Evolutionary conservation across 2,329 filamentous ascomycete genomes (phyloP), one percentile per base, ranked within the genome.

Genomic region (Cadophora malorum): DNA sequence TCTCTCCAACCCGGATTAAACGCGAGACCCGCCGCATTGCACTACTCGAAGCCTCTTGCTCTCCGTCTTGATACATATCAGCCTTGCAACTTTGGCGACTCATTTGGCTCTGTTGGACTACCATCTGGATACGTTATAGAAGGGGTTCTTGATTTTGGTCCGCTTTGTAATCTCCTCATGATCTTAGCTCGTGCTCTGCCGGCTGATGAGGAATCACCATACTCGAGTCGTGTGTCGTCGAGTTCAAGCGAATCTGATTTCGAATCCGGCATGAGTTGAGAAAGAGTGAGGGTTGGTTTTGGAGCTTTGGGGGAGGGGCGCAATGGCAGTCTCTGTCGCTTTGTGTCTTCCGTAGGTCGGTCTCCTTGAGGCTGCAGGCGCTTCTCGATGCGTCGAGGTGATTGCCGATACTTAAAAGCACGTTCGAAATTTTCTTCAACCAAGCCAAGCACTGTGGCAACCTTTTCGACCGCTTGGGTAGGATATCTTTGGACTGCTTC

Each of bases 401-500:
- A 7, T 53, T 53, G 25, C 31, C 31, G 14, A 53, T 53, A 53
- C 5, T 31, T 53, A 3, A 53, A 25, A 53, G 50, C 50, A 19
- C 50, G 50, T 53, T 31, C 25, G 25, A 53, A 53, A 25, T 53
- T 53, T 53, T 53, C 50, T 53, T 53, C 50, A 53, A 53, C 25
- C 25, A 53, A 53, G 50, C 50, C 12, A 31, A 53, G 50, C 25
- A 19, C 25, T 53, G 25, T 53, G 25, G 25, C 25, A 53, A 53
- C 25, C 23, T 53, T 31, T 53, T 53, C 25, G 12, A 53, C 50
- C 25, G 12, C 50, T 19, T 53, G 25, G 50, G 25, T 19, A 53
- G 50, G 25, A 31, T 31, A 53, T 53, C 50, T 53, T 31, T 53
- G 25, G 50, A 53, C 50, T 53, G 14, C 50, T 28, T 53, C 50